A percentile compares a stretch with the other conserved stretches of the same genome.
phyloP scores from a whole-genome alignment of 2,329 filamentous ascomycete species.

The Beauveria scarabaeidicola region DNA sequence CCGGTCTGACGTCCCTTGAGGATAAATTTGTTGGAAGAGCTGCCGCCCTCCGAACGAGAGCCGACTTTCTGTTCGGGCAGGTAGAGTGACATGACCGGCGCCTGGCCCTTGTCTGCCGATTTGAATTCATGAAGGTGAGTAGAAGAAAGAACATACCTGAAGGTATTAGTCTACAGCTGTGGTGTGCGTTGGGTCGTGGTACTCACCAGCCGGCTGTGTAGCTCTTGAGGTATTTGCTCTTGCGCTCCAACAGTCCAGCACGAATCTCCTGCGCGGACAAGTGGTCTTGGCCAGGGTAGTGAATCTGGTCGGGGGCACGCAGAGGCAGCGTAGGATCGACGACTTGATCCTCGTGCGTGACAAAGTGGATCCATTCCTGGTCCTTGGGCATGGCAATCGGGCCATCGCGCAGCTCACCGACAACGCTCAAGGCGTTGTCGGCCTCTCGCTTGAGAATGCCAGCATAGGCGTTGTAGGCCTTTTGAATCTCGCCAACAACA shows the following conservation, averaged over 20 bases:
- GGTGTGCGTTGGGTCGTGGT: neutral
- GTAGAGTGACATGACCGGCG: slow-evolving; percentile 92
- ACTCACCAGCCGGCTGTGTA: slow-evolving; percentile 89
- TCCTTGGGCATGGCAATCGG: slow-evolving; percentile 93
- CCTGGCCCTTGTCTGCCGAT: slow-evolving; percentile 86
- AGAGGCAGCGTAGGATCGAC: slow-evolving; percentile 77
- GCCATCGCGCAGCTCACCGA: slow-evolving; percentile 74
- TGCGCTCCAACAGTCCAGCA: slow-evolving; percentile 86
- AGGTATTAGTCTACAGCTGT: neutral
- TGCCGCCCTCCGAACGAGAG: slow-evolving; percentile 73
- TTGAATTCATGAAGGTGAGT: slow-evolving; percentile 99
- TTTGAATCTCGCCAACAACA: slow-evolving; percentile 94
- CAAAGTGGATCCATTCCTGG: slow-evolving; percentile 79
- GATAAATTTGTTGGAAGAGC: slow-evolving; percentile 93
- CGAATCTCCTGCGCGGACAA: slow-evolving; percentile 75
- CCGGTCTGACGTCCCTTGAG: slow-evolving; percentile 94
- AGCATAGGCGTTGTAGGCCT: slow-evolving; percentile 90
- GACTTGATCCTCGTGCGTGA: slow-evolving; percentile 73
- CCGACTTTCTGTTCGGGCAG: slow-evolving; percentile 92
- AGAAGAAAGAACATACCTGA: slow-evolving; percentile 87
- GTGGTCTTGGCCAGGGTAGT: slow-evolving; percentile 86
- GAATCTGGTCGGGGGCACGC: slow-evolving; percentile 70
- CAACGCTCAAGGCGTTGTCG: slow-evolving; percentile 66
- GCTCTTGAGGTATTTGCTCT: slow-evolving; percentile 98
- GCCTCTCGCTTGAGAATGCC: slow-evolving; percentile 87